Percentiles rank a stretch among this genome's conserved stretches.
These are phyloP conservation scores for Geoglossum glabrum DNA, from an alignment of 495 filamentous ascomycete genomes.

Conservation along the genomic window DNA sequence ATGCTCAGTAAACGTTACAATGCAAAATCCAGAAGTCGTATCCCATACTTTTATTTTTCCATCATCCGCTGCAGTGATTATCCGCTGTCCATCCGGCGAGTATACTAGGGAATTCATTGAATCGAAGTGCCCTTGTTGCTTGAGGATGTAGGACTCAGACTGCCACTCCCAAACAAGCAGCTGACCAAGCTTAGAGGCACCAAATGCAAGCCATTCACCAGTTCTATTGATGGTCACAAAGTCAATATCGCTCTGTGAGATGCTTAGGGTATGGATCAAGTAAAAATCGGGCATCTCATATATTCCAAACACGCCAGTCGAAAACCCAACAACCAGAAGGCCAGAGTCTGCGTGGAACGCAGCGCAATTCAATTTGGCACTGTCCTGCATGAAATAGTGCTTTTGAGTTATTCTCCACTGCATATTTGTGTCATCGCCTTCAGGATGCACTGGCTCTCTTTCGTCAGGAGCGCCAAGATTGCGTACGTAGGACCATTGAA, in stretches of 20 bases:
- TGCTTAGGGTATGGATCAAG: slow-evolving; percentile 76
- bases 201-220: slow-evolving; percentile 94
- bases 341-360: slow-evolving; percentile 73
- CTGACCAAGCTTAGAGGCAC: slow-evolving; percentile 87
- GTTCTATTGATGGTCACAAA: slow-evolving; percentile 80
- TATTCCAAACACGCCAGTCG: slow-evolving; percentile 76
- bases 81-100: slow-evolving; percentile 78
- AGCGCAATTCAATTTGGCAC: slow-evolving; percentile 71
- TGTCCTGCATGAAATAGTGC: slow-evolving; percentile 82
- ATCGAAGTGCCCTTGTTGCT: slow-evolving; percentile 94
- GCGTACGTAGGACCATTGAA: slow-evolving; percentile 39
- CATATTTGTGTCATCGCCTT: slow-evolving; percentile 36
- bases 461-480: slow-evolving; percentile 15
- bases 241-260: slow-evolving; percentile 91
- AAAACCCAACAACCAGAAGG: slow-evolving; percentile 80
- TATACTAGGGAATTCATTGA: slow-evolving; percentile 88
- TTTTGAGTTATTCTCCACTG: slow-evolving; percentile 74
- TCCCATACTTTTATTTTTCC: slow-evolving; percentile 99
- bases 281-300: slow-evolving; percentile 97
- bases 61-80: slow-evolving; percentile 86
- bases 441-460: slow-evolving; percentile 12
- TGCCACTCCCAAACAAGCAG: slow-evolving; percentile 99
- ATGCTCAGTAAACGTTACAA: slow-evolving; percentile 95
- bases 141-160: slow-evolving; percentile 96
- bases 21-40: slow-evolving; percentile 84